A percentile compares a stretch with the other conserved stretches of the same genome.
Evolutionary conservation across 1,284 basidiomycete genomes (phyloP).

Genomic region (Gomphus bonarii): DNA sequence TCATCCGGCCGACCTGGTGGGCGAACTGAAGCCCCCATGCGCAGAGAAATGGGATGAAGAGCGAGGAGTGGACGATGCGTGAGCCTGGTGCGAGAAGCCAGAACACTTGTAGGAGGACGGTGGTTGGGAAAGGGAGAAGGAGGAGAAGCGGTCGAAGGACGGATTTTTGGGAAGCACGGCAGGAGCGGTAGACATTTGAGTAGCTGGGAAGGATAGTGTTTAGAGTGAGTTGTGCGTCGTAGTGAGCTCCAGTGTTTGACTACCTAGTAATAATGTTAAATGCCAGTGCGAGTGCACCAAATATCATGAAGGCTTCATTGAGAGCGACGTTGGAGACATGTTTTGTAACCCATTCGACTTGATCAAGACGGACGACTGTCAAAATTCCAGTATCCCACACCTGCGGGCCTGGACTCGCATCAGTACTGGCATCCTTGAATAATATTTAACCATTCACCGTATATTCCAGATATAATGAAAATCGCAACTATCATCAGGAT

Average conservation of each 20-base stretch:
- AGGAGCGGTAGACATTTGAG: conserved; percentile 58
- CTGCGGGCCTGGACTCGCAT: conserved; percentile 40
- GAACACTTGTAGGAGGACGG: conserved; percentile 58
- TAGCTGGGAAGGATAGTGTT: conserved; percentile 39
- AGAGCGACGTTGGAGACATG: conserved; percentile 59
- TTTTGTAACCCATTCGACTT: conserved; percentile 36
- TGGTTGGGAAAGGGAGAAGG: conserved; percentile 72
- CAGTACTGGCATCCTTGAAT: neutral
- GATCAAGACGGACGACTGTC: conserved; percentile 47
- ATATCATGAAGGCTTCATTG: conserved; percentile 84
- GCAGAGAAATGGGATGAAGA: conserved; percentile 80
- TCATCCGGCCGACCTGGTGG: conserved; percentile 85
- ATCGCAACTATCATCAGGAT: conserved; percentile 81
- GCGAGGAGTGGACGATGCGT: conserved; percentile 40
- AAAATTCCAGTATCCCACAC: conserved; percentile 81
- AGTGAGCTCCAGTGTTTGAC: neutral
- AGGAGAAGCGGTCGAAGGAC: conserved; percentile 53
- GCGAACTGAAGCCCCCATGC: conserved; percentile 87
- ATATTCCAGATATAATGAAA: conserved; percentile 70
- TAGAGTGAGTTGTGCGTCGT: neutral
- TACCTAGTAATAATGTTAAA: conserved; percentile 77
- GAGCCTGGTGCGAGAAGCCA: conserved; percentile 72
- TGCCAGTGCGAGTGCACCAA: conserved; percentile 63
- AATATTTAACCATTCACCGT: conserved; percentile 34
- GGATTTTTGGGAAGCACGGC: conserved; percentile 32